Percentiles rank a stretch among this genome's conserved stretches.
phyloP scores from a whole-genome alignment of 2,329 filamentous ascomycete species.

The Penicillium corylophilum region DNA sequence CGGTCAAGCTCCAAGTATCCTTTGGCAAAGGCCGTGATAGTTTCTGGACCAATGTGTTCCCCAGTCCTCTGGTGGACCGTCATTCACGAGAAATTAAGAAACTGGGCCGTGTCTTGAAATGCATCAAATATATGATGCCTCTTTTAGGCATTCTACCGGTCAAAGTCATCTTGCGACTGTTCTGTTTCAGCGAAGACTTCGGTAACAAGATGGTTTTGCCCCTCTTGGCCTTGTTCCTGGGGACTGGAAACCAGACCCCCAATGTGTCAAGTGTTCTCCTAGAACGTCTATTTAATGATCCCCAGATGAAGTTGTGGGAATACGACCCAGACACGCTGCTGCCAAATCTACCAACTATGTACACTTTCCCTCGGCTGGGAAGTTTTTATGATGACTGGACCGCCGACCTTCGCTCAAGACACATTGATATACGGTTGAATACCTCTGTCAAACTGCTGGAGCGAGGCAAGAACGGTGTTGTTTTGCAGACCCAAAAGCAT shows the following conservation, averaged over 20 bases:
- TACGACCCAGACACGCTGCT: conserved; percentile 57
- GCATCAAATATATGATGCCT: conserved; percentile 56
- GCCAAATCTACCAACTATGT: conserved; percentile 56
- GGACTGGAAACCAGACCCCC: conserved; percentile 72
- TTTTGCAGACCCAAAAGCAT: conserved; percentile 24
- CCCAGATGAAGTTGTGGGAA: conserved; percentile 60
- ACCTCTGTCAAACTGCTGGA: conserved; percentile 42
- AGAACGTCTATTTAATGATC: conserved; percentile 59
- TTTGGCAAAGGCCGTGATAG: conserved; percentile 58
- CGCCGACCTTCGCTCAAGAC: conserved; percentile 50
- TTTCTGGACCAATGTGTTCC: conserved; percentile 64
- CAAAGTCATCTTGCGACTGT: conserved; percentile 64
- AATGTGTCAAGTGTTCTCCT: conserved; percentile 69
- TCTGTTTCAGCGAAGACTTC: conserved; percentile 69
- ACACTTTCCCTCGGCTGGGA: conserved; percentile 61
- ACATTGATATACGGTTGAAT: conserved; percentile 55
- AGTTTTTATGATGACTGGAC: conserved; percentile 59
- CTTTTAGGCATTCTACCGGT: conserved; percentile 60
- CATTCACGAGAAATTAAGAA: conserved; percentile 56
- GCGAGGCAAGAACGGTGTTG: conserved; percentile 52
- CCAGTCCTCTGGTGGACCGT: conserved; percentile 55
- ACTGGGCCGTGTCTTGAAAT: conserved; percentile 55
- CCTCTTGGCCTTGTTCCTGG: conserved; percentile 70
- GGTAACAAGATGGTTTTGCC: conserved; percentile 69
- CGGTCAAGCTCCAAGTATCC: conserved; percentile 59